Percentiles rank a stretch among this genome's conserved stretches.
Evolutionary conservation across 768 basidiomycete species (phyloP).

Genomic region (Saitozyma podzolica): DNA sequence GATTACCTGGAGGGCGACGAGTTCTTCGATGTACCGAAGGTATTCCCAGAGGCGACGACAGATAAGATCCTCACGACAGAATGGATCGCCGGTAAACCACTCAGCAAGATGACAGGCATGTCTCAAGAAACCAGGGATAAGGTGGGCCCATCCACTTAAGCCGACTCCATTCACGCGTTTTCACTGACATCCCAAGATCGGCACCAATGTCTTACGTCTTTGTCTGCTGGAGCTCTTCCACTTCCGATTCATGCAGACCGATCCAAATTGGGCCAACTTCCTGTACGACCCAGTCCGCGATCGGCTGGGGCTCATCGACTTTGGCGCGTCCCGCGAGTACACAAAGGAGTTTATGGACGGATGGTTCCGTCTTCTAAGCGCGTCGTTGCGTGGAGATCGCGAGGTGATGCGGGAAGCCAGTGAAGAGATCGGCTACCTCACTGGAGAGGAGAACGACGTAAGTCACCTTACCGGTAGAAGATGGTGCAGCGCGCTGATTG

Average conservation of each 20-base stretch:
- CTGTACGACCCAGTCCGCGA: slow-evolving; percentile 64
- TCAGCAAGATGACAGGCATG: slow-evolving; percentile 63
- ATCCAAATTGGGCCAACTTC: slow-evolving; percentile 99
- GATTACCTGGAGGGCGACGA: slow-evolving; percentile 55
- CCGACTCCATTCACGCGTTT: background rate
- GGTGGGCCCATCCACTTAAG: slow-evolving; percentile 54
- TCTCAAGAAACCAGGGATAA: slow-evolving; percentile 67
- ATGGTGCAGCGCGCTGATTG: background rate
- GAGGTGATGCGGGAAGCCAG: slow-evolving; percentile 71
- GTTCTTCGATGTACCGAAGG: slow-evolving; percentile 79
- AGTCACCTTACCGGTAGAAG: slow-evolving; percentile 17
- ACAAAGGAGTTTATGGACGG: slow-evolving; percentile 78
- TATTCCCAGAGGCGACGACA: slow-evolving; percentile 77
- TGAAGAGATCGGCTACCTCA: slow-evolving; percentile 81
- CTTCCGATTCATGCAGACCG: slow-evolving; percentile 94
- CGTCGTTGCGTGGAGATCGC: slow-evolving; percentile 70
- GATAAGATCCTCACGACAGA: slow-evolving; percentile 87
- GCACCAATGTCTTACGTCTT: slow-evolving; percentile 73
- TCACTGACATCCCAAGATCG: slow-evolving; percentile 63
- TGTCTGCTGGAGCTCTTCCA: slow-evolving; percentile 87
- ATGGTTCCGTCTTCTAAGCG: slow-evolving; percentile 80
- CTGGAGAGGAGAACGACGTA: slow-evolving; percentile 81
- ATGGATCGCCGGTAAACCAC: slow-evolving; percentile 71
- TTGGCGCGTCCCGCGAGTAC: slow-evolving; percentile 90
- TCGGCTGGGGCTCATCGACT: slow-evolving; percentile 79